phyloP scores from a whole-genome alignment of 225 moss, liverwort and hornwort species.

The Ulota crispa region DNA sequence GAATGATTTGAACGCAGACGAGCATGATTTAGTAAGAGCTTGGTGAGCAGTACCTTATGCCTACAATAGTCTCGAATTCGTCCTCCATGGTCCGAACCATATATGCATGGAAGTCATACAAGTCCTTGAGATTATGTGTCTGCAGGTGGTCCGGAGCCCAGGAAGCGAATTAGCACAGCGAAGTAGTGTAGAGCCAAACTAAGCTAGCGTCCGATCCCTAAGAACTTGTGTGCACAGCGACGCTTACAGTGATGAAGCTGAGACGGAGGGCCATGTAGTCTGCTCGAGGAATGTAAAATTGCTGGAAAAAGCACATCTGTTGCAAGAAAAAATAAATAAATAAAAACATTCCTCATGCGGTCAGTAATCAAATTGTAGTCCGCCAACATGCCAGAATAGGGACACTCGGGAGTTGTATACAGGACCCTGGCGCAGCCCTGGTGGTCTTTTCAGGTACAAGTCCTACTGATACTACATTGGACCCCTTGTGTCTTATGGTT shows the following conservation, averaged over 20 bases:
- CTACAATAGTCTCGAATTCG: constrained; percentile 71
- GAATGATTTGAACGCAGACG: neutral
- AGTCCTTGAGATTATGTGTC: constrained; percentile 46
- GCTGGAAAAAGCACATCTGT: constrained; percentile 82
- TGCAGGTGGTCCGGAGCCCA: constrained; percentile 10
- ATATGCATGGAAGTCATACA: constrained; percentile 73
- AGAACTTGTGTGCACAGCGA: neutral
- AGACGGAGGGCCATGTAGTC: constrained; percentile 74
- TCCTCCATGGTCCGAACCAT: constrained; percentile 81
- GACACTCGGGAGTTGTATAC: neutral
- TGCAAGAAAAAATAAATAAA: neutral
- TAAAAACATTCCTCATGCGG: neutral
- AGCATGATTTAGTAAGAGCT: neutral
- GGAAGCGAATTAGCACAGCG: constrained; percentile 5
- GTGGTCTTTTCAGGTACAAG: neutral
- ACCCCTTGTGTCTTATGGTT: neutral
- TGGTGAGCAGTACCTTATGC: constrained; percentile 57
- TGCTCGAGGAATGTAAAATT: constrained; percentile 61
- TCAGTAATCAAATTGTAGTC: neutral
- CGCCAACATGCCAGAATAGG: neutral
- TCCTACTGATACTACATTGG: neutral
- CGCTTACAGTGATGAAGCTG: constrained; percentile 66
- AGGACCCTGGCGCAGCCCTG: neutral
- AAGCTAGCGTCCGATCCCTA: neutral
- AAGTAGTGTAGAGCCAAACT: neutral